Conservation (phyloP, 148 eudicot genomes). For the Spergularia bocconei region DNA sequence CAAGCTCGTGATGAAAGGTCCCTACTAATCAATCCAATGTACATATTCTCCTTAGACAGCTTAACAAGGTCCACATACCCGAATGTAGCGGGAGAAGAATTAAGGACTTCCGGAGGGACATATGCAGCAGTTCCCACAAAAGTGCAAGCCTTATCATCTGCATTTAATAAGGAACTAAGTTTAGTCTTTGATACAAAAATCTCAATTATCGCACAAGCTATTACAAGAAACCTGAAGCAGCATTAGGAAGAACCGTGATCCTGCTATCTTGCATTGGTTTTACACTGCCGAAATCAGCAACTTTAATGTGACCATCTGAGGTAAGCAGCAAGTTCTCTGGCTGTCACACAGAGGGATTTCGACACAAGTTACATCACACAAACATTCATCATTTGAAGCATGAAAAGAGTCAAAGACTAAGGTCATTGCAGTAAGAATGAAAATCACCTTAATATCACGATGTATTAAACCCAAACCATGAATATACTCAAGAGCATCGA, state of each 20-base stretch:
- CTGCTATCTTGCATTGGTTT: slow-evolving; percentile 96
- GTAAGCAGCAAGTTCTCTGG: slow-evolving; percentile 96
- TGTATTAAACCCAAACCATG: slow-evolving; percentile 94
- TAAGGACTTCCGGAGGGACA: slow-evolving; percentile 97
- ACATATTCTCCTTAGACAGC: background rate
- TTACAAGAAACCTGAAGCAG: slow-evolving; percentile 66
- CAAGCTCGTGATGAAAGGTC: background rate
- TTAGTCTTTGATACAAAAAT: slow-evolving; percentile 2
- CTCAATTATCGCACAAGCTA: background rate
- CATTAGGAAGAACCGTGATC: slow-evolving; percentile 96
- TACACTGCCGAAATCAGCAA: slow-evolving; percentile 98
- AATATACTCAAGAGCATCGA: slow-evolving; percentile 93
- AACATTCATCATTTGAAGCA: background rate
- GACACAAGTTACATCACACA: slow-evolving; percentile 19
- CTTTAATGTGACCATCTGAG: slow-evolving; percentile 91
- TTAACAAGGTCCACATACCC: slow-evolving; percentile 51
- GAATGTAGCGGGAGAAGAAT: slow-evolving; percentile 96
- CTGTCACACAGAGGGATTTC: slow-evolving; percentile 46
- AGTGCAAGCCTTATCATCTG: slow-evolving; percentile 98
- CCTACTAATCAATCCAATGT: background rate
- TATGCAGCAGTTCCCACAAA: slow-evolving; percentile 99
- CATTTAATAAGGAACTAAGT: slow-evolving; percentile 8
- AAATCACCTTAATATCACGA: slow-evolving; percentile 91
- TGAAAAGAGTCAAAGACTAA: background rate
- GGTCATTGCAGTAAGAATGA: slow-evolving; percentile 17